Percentiles rank a stretch among this genome's conserved stretches.
phyloP scores from a whole-genome alignment of 148 eudicot species.

The Spergularia marina region DNA sequence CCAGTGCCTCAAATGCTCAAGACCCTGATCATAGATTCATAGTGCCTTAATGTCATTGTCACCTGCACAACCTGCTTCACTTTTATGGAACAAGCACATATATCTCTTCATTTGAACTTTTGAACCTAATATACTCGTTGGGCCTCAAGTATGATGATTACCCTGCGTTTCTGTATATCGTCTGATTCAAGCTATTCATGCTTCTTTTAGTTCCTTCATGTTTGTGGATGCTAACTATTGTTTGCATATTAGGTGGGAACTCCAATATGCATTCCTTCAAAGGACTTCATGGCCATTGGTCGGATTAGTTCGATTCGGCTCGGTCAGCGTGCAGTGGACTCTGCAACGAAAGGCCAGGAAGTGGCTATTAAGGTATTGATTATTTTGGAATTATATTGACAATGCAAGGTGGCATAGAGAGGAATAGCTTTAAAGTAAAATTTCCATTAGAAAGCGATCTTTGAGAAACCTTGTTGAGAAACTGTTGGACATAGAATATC shows the following conservation, averaged over 20 bases:
- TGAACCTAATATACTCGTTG: no score
- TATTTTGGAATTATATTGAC: not conserved
- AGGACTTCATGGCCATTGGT: slow-evolving; percentile 69
- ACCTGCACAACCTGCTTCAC: no score
- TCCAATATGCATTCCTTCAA: slow-evolving; percentile 74
- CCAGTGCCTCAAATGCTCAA: no score
- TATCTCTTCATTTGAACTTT: no score
- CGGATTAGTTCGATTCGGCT: slow-evolving; percentile 74
- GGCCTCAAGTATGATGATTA: not conserved
- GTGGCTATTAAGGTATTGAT: slow-evolving; percentile 72
- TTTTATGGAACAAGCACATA: no score
- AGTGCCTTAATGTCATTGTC: no score
- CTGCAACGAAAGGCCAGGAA: slow-evolving; percentile 75
- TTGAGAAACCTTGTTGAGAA: no score
- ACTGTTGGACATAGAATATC: no score
- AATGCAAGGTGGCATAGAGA: not conserved
- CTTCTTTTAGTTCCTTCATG: not conserved
- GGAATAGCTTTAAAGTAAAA: not conserved
- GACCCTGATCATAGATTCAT: no score
- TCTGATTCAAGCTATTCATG: not conserved
- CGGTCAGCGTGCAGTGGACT: slow-evolving; percentile 66
- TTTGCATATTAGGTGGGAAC: slow-evolving; percentile 64
- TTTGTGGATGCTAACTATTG: slow-evolving; percentile 4
- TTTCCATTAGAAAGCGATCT: not conserved
- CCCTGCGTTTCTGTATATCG: not conserved